Evolutionary conservation across 768 basidiomycete genomes (phyloP), one percentile per base, ranked within the genome.

Genomic region (Tylopilus rubrobrunneus): DNA sequence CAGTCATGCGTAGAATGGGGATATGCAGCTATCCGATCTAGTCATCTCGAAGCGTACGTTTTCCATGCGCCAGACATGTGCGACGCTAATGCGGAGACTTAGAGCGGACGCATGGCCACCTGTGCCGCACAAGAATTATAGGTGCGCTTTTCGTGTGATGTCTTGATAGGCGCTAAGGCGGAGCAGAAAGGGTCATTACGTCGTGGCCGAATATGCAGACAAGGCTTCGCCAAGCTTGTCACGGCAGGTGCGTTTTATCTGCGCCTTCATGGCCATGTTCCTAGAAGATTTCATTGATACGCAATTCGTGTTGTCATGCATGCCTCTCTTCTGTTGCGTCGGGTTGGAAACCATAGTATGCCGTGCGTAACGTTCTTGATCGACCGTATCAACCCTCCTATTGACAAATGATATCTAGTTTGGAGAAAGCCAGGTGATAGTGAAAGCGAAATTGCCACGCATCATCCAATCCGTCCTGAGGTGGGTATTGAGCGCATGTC

Each of bases 71-170:
- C 23, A 28, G 10, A 49, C n/a, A 19, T 25, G 36, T 57, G 34
- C 45, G 25, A n/a, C 2, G 43, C 54, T 56, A 39, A 58, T 12
- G 6, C 7, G 9, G 34, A 54, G 39, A 21, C 33, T 56, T 66
- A 89, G 87, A 9, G 73, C 76, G 9, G 81, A 81, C 4, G 79
- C 82, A 57, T 92, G 89, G 89, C 89, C 89, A 6, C 90, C 89
- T 28, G 71, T 77, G 29, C 88, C 90, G 2, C 84, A 85, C 51
- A 74, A 74, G 23, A 90, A 92, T 61, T 92, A 91, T 67, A 79
- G 89, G 89, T 89, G 47, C 49, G 77, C 64, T 42, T 53, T 34
- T 37, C 19, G 9, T n/a, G 5, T 34, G 12, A 19, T 25, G 21
- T 44, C 10, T 40, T 19, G 25, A 12, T 25, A 25, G 56, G 56